A percentile compares a stretch with the other conserved stretches of the same genome.
phyloP scores from a whole-genome alignment of 2,329 filamentous ascomycete species.

The Colletotrichum melonis region DNA sequence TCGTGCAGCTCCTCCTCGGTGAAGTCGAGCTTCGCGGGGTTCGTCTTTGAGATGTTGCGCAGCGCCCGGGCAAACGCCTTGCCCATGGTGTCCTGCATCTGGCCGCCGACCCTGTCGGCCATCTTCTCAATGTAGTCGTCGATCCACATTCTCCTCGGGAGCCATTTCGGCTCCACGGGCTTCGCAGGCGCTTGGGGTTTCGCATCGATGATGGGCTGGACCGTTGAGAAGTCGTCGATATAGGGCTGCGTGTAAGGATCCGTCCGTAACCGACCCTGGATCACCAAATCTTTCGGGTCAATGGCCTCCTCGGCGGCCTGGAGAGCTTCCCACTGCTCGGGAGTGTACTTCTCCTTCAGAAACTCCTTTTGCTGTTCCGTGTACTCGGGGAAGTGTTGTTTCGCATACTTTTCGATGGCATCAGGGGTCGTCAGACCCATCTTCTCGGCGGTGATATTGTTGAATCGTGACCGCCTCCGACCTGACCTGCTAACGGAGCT shows the following conservation, averaged over 20 bases:
- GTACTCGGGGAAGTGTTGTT: constrained; percentile 71
- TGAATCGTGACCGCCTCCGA: constrained; percentile 60
- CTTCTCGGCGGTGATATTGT: constrained; percentile 62
- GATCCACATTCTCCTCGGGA: constrained; percentile 70
- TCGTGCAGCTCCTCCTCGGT: constrained; percentile 60
- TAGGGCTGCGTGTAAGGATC: constrained; percentile 81
- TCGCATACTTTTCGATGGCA: constrained; percentile 56
- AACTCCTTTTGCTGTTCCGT: constrained; percentile 71
- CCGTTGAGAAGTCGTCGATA: constrained; percentile 83
- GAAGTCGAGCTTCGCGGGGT: constrained; percentile 65
- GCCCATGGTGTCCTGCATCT: constrained; percentile 55
- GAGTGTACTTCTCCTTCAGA: constrained; percentile 77
- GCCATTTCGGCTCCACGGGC: constrained; percentile 67
- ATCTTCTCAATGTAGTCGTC: constrained; percentile 67
- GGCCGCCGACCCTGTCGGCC: constrained; percentile 53
- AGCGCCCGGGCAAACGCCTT: constrained; percentile 55
- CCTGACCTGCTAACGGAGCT: constrained; percentile 58
- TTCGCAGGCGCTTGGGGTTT: constrained; percentile 61
- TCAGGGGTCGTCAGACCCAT: constrained; percentile 61
- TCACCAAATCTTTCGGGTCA: constrained; percentile 77
- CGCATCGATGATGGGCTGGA: constrained; percentile 83
- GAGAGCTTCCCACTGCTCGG: constrained; percentile 84
- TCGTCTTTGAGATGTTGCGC: constrained; percentile 54
- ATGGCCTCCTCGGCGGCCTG: constrained; percentile 84
- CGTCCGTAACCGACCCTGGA: constrained; percentile 76